Evolutionary conservation across 371 early-diverging fungal genomes (phyloP), one percentile per base, ranked within the genome.

Genomic region (Vairimorpha apis): DNA sequence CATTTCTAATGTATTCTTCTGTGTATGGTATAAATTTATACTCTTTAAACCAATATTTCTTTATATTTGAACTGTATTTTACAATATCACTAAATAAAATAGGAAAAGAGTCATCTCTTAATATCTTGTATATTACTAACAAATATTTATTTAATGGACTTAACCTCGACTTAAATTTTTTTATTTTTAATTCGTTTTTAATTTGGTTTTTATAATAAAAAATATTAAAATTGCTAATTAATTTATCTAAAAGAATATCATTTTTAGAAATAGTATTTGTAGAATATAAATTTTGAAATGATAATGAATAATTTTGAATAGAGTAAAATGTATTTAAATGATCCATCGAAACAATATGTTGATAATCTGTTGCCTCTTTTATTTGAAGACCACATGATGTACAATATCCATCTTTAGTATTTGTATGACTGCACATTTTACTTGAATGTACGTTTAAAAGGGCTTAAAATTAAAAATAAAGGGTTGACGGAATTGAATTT

Each of bases 41-140:
- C 18, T 53, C 55, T 53, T 53, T 53, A 51, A 38, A 53, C 66
- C 51, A 66, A 43, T 53, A 33, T 13, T 33, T 25, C 32, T 33
- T 37, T 49, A 53, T 53, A 27, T 25, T 25, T 2, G 1, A 4
- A 43, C 21, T 12, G 10, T 49, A 53, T 16, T 35, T 29, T 51
- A 21, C 23, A 4, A 38, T 4, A 51, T 66, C 37, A 32, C n/a
- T 13, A 23, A 43, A 63, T 14, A 18, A 5, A 23, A 43, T 63
- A 13, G 41, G 41, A 44, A 25, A 63, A 10, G 23, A 21, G 23
- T 4, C 16, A n/a, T 38, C 41, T 30, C 32, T 44, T 13, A 63
- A 13, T 5, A 18, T 2, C 16, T 63, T 38, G 12, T 63, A 63
- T 4, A 44, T 63, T 43, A 25, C n/a, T 21, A 38, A 13, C 0